A percentile compares a stretch with the other conserved stretches of the same genome.
Conservation (phyloP, 805 yeast species). For the Lipomyces spencermartinsiae region DNA sequence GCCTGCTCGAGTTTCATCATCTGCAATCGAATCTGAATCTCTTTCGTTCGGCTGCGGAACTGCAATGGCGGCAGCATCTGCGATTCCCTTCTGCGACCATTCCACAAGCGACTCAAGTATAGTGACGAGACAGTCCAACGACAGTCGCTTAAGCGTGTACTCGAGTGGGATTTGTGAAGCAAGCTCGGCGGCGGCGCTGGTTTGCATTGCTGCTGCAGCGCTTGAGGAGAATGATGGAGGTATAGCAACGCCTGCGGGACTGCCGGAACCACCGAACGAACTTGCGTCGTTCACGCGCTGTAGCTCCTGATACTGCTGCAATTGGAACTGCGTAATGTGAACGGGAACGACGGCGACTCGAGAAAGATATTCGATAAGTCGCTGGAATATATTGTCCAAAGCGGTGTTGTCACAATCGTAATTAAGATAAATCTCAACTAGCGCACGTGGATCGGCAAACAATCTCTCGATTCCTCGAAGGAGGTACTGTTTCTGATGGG, state of each 20-base stretch:
- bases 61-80: conserved; percentile 2
- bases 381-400: conserved; percentile 85
- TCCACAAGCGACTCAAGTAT: conserved; percentile 79
- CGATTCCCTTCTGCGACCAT: conserved; percentile 77
- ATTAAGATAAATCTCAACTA: conserved; percentile 91
- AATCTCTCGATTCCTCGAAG: conserved; percentile 79
- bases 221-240: conserved; percentile 72
- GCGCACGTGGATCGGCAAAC: conserved; percentile 85
- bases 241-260: conserved; percentile 47
- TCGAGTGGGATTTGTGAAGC: conserved; percentile 61
- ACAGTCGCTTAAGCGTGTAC: conserved; percentile 80
- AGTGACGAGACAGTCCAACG: conserved; percentile 81
- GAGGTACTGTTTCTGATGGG: conserved; percentile 90
- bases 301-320: conserved; percentile 57
- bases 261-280: conserved; percentile 15
- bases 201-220: conserved; percentile 24
- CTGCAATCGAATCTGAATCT: conserved; percentile 27
- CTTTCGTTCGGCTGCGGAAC: conserved; percentile 5
- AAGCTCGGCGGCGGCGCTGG: conserved; percentile 21
- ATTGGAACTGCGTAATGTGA: conserved; percentile 73
- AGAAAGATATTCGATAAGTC: conserved; percentile 77
- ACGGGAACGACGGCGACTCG: conserved; percentile 72
- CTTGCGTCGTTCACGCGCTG: conserved; percentile 22
- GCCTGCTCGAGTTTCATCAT: conserved; percentile 15
- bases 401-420: conserved; percentile 86